A percentile compares a stretch with the other conserved stretches of the same genome.
Evolutionary conservation across 2,329 filamentous ascomycete species (phyloP).

Genomic region (Hortaea werneckii): DNA sequence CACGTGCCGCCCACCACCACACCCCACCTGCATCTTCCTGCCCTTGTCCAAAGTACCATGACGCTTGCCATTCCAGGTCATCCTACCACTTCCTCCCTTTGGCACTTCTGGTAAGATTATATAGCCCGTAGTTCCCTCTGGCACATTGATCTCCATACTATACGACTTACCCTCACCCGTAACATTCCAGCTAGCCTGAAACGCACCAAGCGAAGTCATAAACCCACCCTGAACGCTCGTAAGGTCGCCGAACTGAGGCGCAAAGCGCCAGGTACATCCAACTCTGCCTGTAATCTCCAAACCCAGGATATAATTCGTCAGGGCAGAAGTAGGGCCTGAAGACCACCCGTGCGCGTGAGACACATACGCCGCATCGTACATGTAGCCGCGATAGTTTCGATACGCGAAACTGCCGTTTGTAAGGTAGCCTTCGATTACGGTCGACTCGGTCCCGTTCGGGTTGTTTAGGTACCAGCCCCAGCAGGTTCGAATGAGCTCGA

Average conservation of each 20-base stretch:
- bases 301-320: constrained; percentile 38
- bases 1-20: constrained; percentile 1
- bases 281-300: constrained; percentile 31
- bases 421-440: constrained; percentile 34
- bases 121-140: constrained; percentile 20
- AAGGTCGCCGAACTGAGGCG: constrained; percentile 37
- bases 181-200: constrained; percentile 27
- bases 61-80: constrained; percentile 1
- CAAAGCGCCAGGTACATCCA: constrained; percentile 34
- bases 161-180: constrained; percentile 10
- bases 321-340: constrained; percentile 30
- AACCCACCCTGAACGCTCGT: constrained; percentile 36
- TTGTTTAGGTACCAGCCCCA: constrained; percentile 35
- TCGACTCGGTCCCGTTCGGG: constrained; percentile 33
- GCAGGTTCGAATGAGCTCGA: constrained; percentile 33
- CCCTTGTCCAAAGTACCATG: neutral
- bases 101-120: constrained; percentile 16
- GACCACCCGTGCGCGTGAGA: constrained; percentile 24
- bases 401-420: constrained; percentile 45
- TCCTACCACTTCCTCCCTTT: neutral
- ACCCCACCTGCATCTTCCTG: neutral
- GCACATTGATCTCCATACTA: constrained; percentile 15
- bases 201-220: constrained; percentile 35
- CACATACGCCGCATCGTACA: constrained; percentile 20
- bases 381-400: constrained; percentile 17